A percentile compares a stretch with the other conserved stretches of the same genome.
These are phyloP conservation scores for Styphnolobium japonicum DNA, from an alignment of 306 rosid species.

Conservation along the genomic window DNA sequence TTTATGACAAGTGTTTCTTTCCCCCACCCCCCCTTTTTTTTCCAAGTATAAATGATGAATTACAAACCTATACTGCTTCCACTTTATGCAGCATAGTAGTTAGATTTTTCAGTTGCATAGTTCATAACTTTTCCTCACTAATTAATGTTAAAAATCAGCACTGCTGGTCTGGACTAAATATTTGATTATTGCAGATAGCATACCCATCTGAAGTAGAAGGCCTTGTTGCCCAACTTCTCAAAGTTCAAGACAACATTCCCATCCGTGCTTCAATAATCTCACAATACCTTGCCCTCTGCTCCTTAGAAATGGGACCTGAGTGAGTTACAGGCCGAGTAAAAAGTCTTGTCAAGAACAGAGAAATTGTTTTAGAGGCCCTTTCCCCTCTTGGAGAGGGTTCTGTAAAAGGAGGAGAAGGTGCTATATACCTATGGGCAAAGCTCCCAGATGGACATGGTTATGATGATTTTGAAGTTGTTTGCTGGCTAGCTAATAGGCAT, in stretches of 20 bases:
- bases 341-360: constrained; percentile 60
- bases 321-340: constrained; percentile 76
- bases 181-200: constrained; percentile 70
- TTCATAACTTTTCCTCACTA: background rate
- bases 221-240: constrained; percentile 72
- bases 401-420: constrained; percentile 97
- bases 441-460: constrained; percentile 52
- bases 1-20: background rate
- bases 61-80: background rate
- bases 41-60: background rate
- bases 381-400: constrained; percentile 72
- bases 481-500: constrained; percentile 76
- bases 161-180: background rate
- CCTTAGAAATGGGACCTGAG: constrained; percentile 71
- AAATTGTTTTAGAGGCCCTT: constrained; percentile 63
- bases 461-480: constrained; percentile 67
- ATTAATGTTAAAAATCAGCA: background rate
- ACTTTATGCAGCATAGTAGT: background rate
- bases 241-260: constrained; percentile 98
- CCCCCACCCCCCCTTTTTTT: background rate
- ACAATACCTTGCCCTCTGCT: constrained; percentile 80
- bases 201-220: constrained; percentile 88
- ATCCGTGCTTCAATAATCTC: constrained; percentile 91
- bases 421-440: constrained; percentile 95
- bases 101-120: background rate